phyloP scores from a whole-genome alignment of 2,329 filamentous ascomycete genomes.

The Botryotinia globosa region DNA sequence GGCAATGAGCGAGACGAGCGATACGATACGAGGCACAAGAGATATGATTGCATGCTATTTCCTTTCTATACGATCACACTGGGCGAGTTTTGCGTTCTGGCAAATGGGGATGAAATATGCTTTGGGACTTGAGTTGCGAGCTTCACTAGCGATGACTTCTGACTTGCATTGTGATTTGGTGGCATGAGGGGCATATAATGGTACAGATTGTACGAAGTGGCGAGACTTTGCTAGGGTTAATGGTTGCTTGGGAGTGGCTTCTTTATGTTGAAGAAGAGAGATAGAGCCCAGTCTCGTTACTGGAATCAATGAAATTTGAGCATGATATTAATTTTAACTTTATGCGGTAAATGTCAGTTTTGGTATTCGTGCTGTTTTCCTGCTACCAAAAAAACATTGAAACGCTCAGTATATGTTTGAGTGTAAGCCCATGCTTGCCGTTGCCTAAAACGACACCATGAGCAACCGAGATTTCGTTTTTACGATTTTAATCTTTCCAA shows the following conservation, averaged over 20 bases:
- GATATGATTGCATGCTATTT: slow-evolving; percentile 1
- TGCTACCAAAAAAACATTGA: neutral
- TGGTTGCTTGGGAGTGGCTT: neutral
- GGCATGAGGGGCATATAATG: neutral
- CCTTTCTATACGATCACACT: neutral
- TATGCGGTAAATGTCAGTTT: neutral
- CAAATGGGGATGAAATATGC: neutral
- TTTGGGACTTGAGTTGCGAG: neutral
- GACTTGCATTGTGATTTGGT: neutral
- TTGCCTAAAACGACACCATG: neutral
- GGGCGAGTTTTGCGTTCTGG: neutral
- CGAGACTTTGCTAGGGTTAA: neutral
- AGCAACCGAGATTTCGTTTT: neutral
- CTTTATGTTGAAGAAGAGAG: neutral
- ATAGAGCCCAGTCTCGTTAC: neutral
- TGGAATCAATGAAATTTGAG: neutral
- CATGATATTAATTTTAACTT: neutral
- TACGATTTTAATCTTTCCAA: neutral
- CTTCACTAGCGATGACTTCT: neutral
- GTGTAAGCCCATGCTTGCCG: neutral
- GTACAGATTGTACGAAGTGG: neutral
- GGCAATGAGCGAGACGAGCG: neutral
- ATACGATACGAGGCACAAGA: slow-evolving; percentile 1
- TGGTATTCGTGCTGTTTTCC: neutral
- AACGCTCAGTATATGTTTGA: neutral